Percentiles rank a stretch among this genome's conserved stretches.
Conservation (phyloP, 768 basidiomycete species). For the Pilatotrama ljubarskyi region DNA sequence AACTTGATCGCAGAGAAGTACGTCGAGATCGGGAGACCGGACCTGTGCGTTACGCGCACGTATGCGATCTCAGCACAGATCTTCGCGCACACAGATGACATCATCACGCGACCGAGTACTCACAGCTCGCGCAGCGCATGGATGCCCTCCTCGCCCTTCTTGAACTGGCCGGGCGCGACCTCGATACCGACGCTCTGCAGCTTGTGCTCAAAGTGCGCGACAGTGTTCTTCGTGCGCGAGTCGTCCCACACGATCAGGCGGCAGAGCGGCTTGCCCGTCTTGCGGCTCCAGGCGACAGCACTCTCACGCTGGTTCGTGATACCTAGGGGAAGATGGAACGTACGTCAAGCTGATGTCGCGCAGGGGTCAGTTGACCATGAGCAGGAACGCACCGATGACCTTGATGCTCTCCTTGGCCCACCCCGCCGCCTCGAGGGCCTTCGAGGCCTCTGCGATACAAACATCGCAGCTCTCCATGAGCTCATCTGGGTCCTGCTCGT, state of each 20-base stretch:
- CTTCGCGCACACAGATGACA: constrained; percentile 6
- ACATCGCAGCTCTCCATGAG: constrained; percentile 72
- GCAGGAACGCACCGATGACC: constrained; percentile 72
- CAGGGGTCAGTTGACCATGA: constrained; percentile 5
- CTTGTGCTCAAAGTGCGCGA: constrained; percentile 76
- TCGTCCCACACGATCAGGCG: constrained; percentile 96
- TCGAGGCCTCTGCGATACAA: constrained; percentile 74
- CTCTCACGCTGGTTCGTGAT: constrained; percentile 99
- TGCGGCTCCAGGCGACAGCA: constrained; percentile 88
- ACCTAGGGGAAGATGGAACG: constrained; percentile 44
- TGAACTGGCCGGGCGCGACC: constrained; percentile 60
- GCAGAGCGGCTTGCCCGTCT: constrained; percentile 86
- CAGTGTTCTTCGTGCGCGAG: constrained; percentile 83
- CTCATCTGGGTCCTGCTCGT: constrained; percentile 89
- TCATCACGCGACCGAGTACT: constrained; percentile 30
- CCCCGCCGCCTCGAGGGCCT: constrained; percentile 69
- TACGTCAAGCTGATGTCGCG: constrained; percentile 4
- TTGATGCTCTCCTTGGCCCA: constrained; percentile 83
- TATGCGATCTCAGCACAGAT: constrained; percentile 14
- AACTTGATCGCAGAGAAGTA: constrained; percentile 98
- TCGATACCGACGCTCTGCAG: constrained; percentile 76
- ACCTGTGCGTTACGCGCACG: constrained; percentile 45
- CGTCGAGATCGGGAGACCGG: constrained; percentile 92
- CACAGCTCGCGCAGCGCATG: constrained; percentile 68
- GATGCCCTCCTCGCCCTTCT: constrained; percentile 69